Evolutionary conservation across 2,329 filamentous ascomycete genomes (phyloP).

Genomic region (Rhytidhysteron rufulum): DNA sequence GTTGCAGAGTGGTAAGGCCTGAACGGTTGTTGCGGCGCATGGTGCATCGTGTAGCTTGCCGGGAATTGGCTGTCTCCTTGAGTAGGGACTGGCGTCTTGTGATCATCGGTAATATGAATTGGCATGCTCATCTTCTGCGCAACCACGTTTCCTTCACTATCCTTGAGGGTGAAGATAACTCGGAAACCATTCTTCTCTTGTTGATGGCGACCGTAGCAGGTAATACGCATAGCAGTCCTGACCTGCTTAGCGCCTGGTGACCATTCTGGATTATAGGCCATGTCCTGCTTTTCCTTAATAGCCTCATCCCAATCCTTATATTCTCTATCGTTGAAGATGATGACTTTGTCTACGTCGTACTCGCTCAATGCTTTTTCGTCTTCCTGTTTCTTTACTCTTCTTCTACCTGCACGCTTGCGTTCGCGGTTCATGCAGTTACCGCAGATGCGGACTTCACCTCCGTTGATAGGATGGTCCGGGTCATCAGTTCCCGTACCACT

Average conservation of each 20-base stretch:
- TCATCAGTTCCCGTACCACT: conserved; percentile 49
- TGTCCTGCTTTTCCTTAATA: neutral
- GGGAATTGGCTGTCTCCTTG: neutral
- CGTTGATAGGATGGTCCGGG: conserved; percentile 69
- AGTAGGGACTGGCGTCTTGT: conserved; percentile 65
- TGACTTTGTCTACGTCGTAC: conserved; percentile 37
- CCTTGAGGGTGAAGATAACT: conserved; percentile 89
- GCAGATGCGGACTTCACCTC: conserved; percentile 88
- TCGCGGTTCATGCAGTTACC: conserved; percentile 79
- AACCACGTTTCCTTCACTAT: conserved; percentile 68
- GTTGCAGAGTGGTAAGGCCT: neutral
- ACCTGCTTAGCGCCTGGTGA: conserved; percentile 59
- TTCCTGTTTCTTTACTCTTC: conserved; percentile 89
- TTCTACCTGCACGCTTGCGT: conserved; percentile 78
- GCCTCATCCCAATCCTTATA: conserved; percentile 59
- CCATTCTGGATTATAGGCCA: neutral
- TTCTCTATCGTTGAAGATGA: conserved; percentile 10
- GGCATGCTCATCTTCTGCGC: conserved; percentile 81
- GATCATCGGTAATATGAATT: conserved; percentile 94
- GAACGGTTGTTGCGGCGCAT: conserved; percentile 5
- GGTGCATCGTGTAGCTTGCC: conserved; percentile 1
- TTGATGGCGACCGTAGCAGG: conserved; percentile 91
- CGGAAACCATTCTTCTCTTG: conserved; percentile 82
- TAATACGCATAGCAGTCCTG: conserved; percentile 83
- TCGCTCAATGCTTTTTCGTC: conserved; percentile 78